Evolutionary conservation across 495 filamentous ascomycete species (phyloP).

Genomic region (Margaritispora aquatica): DNA sequence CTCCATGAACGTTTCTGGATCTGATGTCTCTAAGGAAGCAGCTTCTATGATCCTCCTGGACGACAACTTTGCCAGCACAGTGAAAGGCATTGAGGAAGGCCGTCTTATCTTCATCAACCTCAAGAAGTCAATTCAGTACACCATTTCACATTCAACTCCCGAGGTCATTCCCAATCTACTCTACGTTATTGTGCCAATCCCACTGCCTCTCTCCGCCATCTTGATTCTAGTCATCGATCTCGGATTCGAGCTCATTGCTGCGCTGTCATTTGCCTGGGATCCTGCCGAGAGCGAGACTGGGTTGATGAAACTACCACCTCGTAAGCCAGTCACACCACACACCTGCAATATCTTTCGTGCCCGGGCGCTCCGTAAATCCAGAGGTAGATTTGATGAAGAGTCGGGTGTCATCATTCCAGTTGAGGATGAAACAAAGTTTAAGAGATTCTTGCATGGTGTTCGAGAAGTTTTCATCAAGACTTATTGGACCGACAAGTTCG

Average conservation of each 20-base stretch:
- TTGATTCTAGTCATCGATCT: constrained; percentile 35
- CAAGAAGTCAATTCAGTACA: constrained; percentile 44
- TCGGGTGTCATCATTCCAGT: constrained; percentile 19
- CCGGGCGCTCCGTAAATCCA: constrained; percentile 23
- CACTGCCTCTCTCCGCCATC: constrained; percentile 27
- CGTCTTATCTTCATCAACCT: constrained; percentile 62
- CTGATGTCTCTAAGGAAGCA: constrained; percentile 83
- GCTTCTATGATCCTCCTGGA: constrained; percentile 69
- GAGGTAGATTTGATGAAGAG: constrained; percentile 26
- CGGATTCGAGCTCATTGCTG: constrained; percentile 29
- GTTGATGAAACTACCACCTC: constrained; percentile 27
- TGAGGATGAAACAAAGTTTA: constrained; percentile 21
- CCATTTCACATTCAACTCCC: constrained; percentile 28
- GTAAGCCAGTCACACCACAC: constrained; percentile 27
- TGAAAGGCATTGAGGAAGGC: constrained; percentile 57
- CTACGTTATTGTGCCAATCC: constrained; percentile 33
- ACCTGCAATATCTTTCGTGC: constrained; percentile 25
- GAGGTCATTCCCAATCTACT: constrained; percentile 33
- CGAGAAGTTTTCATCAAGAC: constrained; percentile 18
- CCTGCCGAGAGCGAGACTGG: constrained; percentile 20
- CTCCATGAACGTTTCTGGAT: constrained; percentile 69
- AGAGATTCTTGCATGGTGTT: constrained; percentile 12
- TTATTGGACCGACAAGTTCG: constrained; percentile 27
- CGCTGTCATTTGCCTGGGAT: constrained; percentile 29
- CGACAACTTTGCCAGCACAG: constrained; percentile 80